Evolutionary conservation across 2,329 filamentous ascomycete genomes (phyloP).

Genomic region (Fusarium hostae): DNA sequence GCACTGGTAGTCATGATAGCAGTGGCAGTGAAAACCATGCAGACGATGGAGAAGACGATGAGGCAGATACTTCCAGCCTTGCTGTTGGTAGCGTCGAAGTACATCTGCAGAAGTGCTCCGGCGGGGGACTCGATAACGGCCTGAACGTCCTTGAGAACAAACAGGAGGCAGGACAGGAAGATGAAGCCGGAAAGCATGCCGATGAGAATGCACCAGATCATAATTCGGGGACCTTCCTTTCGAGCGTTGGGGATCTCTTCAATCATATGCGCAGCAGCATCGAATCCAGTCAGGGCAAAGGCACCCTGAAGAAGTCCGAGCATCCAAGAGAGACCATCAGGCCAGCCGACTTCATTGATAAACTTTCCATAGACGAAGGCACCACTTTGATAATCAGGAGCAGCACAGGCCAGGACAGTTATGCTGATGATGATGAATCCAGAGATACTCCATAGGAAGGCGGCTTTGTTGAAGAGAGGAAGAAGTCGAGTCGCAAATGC

Average conservation of each 20-base stretch:
- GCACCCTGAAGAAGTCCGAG: conserved; percentile 65
- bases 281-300: conserved; percentile 61
- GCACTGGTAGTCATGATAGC: conserved; percentile 74
- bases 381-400: conserved; percentile 72
- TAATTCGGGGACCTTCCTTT: conserved; percentile 71
- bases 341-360: conserved; percentile 76
- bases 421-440: conserved; percentile 78
- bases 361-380: conserved; percentile 75
- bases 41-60: conserved; percentile 73
- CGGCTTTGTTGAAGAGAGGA: conserved; percentile 73
- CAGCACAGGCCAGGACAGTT: conserved; percentile 72
- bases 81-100: conserved; percentile 71
- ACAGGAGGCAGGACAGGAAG: conserved; percentile 72
- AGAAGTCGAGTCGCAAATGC: conserved; percentile 67
- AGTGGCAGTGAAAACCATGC: conserved; percentile 72
- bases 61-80: conserved; percentile 72
- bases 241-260: conserved; percentile 68
- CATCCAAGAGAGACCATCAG: conserved; percentile 71
- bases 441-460: conserved; percentile 76
- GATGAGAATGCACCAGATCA: conserved; percentile 73
- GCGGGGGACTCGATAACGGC: conserved; percentile 65
- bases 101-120: conserved; percentile 71
- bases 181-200: conserved; percentile 70
- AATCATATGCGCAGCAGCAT: conserved; percentile 58
- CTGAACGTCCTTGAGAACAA: conserved; percentile 69